Conservation (phyloP, 2,329 filamentous ascomycete species). For the Aspergillus brunneoviolaceus region DNA sequence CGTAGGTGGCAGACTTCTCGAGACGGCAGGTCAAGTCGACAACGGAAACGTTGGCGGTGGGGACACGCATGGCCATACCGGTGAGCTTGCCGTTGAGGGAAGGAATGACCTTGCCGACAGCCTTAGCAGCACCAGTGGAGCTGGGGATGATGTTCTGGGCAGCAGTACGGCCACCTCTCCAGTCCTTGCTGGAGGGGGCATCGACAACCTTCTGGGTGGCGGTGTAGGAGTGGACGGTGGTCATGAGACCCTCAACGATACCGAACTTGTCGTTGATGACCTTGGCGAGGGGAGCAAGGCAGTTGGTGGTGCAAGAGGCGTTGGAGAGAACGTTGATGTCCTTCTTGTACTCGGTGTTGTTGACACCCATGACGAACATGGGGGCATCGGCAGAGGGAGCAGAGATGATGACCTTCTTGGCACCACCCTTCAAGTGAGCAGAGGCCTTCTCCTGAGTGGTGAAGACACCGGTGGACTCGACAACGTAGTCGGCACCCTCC, state of each 20-base stretch:
- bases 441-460: slow-evolving; percentile 96
- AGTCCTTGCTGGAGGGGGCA: slow-evolving; percentile 96
- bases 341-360: slow-evolving; percentile 89
- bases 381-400: slow-evolving; percentile 71
- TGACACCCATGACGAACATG: slow-evolving; percentile 99
- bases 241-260: slow-evolving; percentile 99
- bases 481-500: slow-evolving; percentile 86
- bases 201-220: slow-evolving; percentile 99
- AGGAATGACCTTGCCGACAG: slow-evolving; percentile 99
- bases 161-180: slow-evolving; percentile 97
- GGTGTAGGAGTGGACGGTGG: slow-evolving; percentile 99
- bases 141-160: slow-evolving; percentile 99
- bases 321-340: slow-evolving; percentile 95
- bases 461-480: slow-evolving; percentile 99
- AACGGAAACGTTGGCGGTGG: slow-evolving; percentile 97
- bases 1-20: slow-evolving; percentile 73
- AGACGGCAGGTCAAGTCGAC: slow-evolving; percentile 94
- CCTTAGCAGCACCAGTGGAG: slow-evolving; percentile 99
- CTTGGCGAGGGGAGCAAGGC: slow-evolving; percentile 98
- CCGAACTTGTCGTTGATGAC: slow-evolving; percentile 97
- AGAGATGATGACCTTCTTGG: slow-evolving; percentile 89
- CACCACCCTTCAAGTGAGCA: slow-evolving; percentile 91
- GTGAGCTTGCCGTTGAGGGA: slow-evolving; percentile 98
- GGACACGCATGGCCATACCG: slow-evolving; percentile 99
- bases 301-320: slow-evolving; percentile 99